A percentile compares a stretch with the other conserved stretches of the same genome.
Conservation (phyloP, 2,329 filamentous ascomycete genomes). For the Fusarium brevicatenulatum region DNA sequence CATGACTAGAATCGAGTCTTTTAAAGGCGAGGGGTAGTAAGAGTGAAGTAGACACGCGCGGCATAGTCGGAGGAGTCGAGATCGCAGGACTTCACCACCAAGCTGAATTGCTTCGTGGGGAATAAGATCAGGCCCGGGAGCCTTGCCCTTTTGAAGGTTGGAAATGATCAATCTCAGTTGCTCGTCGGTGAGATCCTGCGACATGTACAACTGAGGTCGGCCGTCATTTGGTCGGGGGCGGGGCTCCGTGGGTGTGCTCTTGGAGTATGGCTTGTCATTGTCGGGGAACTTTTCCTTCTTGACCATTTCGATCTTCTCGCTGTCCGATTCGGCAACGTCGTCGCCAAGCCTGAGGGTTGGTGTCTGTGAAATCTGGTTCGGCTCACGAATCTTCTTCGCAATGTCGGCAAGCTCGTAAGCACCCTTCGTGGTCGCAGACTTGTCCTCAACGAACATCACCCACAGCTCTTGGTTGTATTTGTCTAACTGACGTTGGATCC, state of each 20-base stretch:
- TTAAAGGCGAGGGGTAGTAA: not conserved
- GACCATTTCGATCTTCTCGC: not conserved
- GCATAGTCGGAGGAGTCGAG: not conserved
- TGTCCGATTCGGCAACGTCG: not conserved
- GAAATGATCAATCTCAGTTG: not conserved
- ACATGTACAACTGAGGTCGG: not conserved
- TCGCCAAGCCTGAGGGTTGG: not conserved
- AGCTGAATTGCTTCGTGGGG: not conserved
- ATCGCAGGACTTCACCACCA: not conserved
- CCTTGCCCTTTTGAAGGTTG: not conserved
- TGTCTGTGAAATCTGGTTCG: not conserved
- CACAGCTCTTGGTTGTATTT: not conserved
- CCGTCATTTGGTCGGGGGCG: not conserved
- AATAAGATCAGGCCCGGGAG: not conserved
- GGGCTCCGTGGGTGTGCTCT: not conserved
- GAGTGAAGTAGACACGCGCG: not conserved
- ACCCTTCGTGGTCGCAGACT: not conserved
- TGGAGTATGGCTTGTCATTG: not conserved
- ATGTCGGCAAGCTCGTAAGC: not conserved
- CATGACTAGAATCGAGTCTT: not conserved
- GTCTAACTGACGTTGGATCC: not conserved
- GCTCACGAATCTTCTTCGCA: not conserved
- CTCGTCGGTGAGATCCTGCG: not conserved
- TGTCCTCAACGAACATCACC: not conserved
- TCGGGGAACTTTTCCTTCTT: not conserved